Conservation (phyloP, 331 rosid species). For the Arachis monticola region DNA sequence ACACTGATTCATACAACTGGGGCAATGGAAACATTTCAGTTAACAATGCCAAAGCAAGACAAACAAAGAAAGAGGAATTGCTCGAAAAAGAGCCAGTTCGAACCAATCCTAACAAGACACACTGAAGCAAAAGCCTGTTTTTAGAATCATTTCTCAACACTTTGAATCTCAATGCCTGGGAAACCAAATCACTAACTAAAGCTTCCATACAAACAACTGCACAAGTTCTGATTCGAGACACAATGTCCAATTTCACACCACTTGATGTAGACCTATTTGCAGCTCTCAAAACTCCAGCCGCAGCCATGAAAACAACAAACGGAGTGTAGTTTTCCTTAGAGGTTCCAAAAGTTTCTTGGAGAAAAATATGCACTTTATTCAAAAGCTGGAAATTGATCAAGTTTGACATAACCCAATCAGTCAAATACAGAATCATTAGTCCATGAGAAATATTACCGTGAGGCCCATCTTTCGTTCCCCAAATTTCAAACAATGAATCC, state of each 20-base stretch:
- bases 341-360: slow-evolving; percentile 49
- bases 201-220: slow-evolving; percentile 61
- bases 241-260: slow-evolving; percentile 47
- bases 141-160: slow-evolving; percentile 32
- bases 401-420: slow-evolving; percentile 75
- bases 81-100: slow-evolving; percentile 65
- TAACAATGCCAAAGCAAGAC: slow-evolving; percentile 70
- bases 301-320: slow-evolving; percentile 81
- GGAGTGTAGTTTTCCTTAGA: slow-evolving; percentile 52
- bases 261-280: slow-evolving; percentile 46
- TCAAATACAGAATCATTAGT: slow-evolving; percentile 74
- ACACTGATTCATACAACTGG: slow-evolving; percentile 47
- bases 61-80: slow-evolving; percentile 60
- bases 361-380: slow-evolving; percentile 50
- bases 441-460: slow-evolving; percentile 59
- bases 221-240: slow-evolving; percentile 50
- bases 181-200: slow-evolving; percentile 55
- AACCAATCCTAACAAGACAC: slow-evolving; percentile 67
- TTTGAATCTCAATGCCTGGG: slow-evolving; percentile 37
- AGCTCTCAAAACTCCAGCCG: slow-evolving; percentile 73
- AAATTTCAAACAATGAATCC: slow-evolving; percentile 64
- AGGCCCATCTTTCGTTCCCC: slow-evolving; percentile 66
- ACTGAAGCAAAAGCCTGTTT: slow-evolving; percentile 61
- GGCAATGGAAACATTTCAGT: slow-evolving; percentile 78
- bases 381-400: slow-evolving; percentile 51